A percentile compares a stretch with the other conserved stretches of the same genome.
These are phyloP conservation scores for Talaromyces sp. DNA, from an alignment of 2,329 filamentous ascomycete species.

Conservation along the genomic window DNA sequence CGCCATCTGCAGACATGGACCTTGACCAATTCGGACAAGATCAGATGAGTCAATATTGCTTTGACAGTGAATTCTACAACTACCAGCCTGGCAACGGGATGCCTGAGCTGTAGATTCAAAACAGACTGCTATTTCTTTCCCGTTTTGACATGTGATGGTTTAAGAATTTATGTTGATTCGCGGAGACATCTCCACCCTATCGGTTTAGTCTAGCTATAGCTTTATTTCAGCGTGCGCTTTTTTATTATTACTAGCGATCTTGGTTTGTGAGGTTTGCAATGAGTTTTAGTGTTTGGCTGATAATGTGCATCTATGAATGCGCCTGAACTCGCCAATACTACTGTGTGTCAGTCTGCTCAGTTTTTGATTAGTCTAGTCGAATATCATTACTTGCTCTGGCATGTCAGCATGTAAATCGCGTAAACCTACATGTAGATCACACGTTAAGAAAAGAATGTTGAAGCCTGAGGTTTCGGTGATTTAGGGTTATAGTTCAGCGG, in stretches of 20 bases:
- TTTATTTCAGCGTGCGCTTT: background rate
- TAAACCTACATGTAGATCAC: background rate
- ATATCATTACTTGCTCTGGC: background rate
- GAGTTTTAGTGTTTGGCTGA: background rate
- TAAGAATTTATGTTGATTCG: background rate
- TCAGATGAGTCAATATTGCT: constrained; percentile 7
- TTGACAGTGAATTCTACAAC: constrained; percentile 10
- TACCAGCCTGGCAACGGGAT: background rate
- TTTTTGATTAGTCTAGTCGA: background rate
- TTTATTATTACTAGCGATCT: background rate
- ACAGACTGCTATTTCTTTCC: background rate
- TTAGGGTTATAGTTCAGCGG: background rate
- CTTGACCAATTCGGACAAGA: constrained; percentile 11
- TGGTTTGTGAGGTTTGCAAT: background rate
- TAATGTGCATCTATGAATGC: background rate
- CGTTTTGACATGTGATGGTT: background rate
- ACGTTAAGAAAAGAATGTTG: background rate
- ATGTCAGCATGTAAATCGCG: background rate
- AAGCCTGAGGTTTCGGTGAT: background rate
- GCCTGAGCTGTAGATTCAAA: background rate
- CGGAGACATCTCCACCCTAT: background rate
- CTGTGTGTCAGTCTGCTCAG: background rate
- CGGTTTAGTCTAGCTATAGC: background rate
- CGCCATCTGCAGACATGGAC: constrained; percentile 8
- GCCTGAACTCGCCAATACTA: background rate